phyloP scores from a whole-genome alignment of 306 rosid genomes.

The Astragalus membranaceus region DNA sequence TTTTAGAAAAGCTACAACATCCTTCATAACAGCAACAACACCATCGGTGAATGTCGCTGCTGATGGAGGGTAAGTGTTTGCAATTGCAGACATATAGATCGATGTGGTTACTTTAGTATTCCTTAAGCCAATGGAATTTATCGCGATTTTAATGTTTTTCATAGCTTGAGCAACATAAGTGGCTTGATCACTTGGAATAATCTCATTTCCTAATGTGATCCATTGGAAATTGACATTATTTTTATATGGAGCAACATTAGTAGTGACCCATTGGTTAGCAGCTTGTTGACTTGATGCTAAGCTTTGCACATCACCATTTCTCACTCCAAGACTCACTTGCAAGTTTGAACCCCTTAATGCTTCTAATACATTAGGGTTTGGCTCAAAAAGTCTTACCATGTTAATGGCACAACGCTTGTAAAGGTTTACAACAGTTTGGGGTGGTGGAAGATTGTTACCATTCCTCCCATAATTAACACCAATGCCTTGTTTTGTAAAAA shows the following conservation, averaged over 20 bases:
- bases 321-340: slow-evolving; percentile 12
- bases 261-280: slow-evolving; percentile 19
- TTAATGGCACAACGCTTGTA: slow-evolving; percentile 17
- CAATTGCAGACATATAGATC: not conserved
- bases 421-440: not conserved
- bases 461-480: slow-evolving; percentile 20
- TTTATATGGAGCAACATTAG: slow-evolving; percentile 16
- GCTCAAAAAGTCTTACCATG: slow-evolving; percentile 2
- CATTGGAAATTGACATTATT: not conserved
- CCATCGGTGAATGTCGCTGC: not conserved
- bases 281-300: not conserved
- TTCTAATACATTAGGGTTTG: slow-evolving; percentile 13
- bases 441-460: slow-evolving; percentile 23
- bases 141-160: not conserved
- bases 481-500: not conserved
- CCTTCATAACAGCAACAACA: not conserved
- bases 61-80: slow-evolving; percentile 17
- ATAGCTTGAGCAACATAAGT: not conserved
- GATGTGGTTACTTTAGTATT: slow-evolving; percentile 7
- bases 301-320: not conserved
- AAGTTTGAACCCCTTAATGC: slow-evolving; percentile 13
- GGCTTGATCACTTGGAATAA: not conserved
- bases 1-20: not conserved
- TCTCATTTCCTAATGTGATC: slow-evolving; percentile 10
- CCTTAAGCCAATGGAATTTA: slow-evolving; percentile 1